Evolutionary conservation across 2,329 filamentous ascomycete species (phyloP), one percentile per base, ranked within the genome.

Genomic region (Calonectria montana): DNA sequence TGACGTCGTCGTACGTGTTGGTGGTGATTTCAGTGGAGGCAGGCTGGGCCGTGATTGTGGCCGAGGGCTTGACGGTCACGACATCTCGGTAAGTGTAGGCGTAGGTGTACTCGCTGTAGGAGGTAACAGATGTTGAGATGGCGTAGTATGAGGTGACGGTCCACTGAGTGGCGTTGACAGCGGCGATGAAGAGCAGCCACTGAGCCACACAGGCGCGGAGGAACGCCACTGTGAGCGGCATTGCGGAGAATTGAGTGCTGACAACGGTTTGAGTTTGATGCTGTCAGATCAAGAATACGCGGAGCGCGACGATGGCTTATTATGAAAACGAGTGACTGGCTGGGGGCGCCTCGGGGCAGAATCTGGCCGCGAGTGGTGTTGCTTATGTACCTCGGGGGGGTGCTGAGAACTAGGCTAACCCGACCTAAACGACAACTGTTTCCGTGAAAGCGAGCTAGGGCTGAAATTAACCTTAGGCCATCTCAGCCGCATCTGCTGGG

Each of bases 61-160:
- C 72, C 0, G 43, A 37, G 31, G 70, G 61, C 65, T 74, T 76
- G 62, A 76, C 13, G 9, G 71, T 71, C 13, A 75, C 31, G 2
- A 66, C 70, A 2, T 50, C 59, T 12, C 70, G 70, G 25, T 59
- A 65, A 0, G 70, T 73, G 43, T 64, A 66, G 35, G 65, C 65
- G 23, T 72, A 59, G 7, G 27, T 63, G 69, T 55, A 67, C 37
- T 47, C 62, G 6, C 37, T 27, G 57, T 71, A 57, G 13, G 57
- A 27, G 3, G 74, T 72, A 1, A 67, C 73, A 7, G 73, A 68
- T 37, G 65, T 50, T 21, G 27, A 53, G 48, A 69, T 41, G 43
- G 65, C 70, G n/a, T 74, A 74, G 70, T 75, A 72, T 12, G 73
- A 73, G 3, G 75, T 75, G 69, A 74, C 71, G 9, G 73, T 77